Evolutionary conservation across 2,329 filamentous ascomycete species (phyloP), one percentile per base, ranked within the genome.

Genomic region (Polytolypa hystricis): DNA sequence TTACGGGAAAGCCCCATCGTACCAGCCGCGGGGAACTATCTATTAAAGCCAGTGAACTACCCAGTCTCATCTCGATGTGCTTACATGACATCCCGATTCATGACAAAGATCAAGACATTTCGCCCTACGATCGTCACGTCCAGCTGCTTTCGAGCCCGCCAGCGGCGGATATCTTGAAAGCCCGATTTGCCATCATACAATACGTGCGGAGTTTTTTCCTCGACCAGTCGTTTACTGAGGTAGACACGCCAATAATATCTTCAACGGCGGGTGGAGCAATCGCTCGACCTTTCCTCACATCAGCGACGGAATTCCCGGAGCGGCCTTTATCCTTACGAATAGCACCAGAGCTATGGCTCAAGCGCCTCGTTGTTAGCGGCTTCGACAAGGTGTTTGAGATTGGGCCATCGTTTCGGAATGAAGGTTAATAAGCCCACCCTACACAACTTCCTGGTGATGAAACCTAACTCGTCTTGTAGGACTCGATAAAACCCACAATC

Each of bases 271-370:
- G 86, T n/a, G 91, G 91, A 27, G 91, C 91, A 4, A 71, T 79
- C 26, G 91, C 91, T 1, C 78, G 84, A 33, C 84, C 91, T 0
- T 98, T 98, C 56, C 69, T 79, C 46, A 96, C 87, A 0, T 64
- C 68, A 30, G 79, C 85, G 6, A 84, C 81, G 0, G 84, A 87
- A 52, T 79, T 93, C 42, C 68, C 76, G 2, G 72, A 79, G 27
- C 79, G 75, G 41, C 69, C 77, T 37, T 65, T 98, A 23, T 75
- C 82, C 15, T 69, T 98, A 21, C 74, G 91, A 33, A 89, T 98
- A 49, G 91, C 91, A 3, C 91, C 91, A 1, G 91, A 98, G 61
- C 66, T 98, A 23, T 96, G 86, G 80, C 73, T 98, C 28, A 98
- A 98, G 65, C 75, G 91, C 6, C 68, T 98, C 30, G 77, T 96